These are phyloP conservation scores for Polygonum maritimum DNA, from an alignment of 148 eudicot species.

Conservation along the genomic window DNA sequence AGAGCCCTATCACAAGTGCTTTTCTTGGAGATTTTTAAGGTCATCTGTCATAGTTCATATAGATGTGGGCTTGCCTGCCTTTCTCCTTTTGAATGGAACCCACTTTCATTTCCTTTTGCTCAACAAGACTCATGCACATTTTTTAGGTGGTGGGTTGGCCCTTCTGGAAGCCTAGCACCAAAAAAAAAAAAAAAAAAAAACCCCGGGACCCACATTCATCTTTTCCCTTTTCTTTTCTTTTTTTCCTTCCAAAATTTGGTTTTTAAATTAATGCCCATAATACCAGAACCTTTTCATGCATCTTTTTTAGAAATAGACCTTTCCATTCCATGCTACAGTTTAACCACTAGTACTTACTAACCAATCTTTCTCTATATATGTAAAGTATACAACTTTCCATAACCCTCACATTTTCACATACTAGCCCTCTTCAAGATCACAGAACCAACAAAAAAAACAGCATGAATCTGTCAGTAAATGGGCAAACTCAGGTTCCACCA, in stretches of 20 bases:
- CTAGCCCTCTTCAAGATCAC: neutral
- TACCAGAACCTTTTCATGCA: constrained; percentile 7
- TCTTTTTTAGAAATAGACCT: neutral
- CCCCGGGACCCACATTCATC: neutral
- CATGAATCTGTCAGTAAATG: constrained; percentile 42
- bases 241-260: neutral
- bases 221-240: neutral
- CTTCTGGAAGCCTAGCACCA: neutral
- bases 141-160: constrained; percentile 8
- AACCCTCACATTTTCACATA: neutral
- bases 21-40: constrained; percentile 36
- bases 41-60: constrained; percentile 30
- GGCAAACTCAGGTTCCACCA: constrained; percentile 47
- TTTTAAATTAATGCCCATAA: neutral
- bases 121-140: constrained; percentile 6
- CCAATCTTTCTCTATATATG: constrained; percentile 4
- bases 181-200: neutral
- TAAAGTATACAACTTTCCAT: neutral
- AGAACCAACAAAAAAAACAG: neutral
- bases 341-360: neutral
- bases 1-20: constrained; percentile 13
- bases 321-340: neutral
- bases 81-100: constrained; percentile 9
- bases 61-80: constrained; percentile 16
- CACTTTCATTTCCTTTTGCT: constrained; percentile 2